Base-by-base conservation (phyloP, 352 stramenopile genomes). In the Pythium phragmitis region DNA sequence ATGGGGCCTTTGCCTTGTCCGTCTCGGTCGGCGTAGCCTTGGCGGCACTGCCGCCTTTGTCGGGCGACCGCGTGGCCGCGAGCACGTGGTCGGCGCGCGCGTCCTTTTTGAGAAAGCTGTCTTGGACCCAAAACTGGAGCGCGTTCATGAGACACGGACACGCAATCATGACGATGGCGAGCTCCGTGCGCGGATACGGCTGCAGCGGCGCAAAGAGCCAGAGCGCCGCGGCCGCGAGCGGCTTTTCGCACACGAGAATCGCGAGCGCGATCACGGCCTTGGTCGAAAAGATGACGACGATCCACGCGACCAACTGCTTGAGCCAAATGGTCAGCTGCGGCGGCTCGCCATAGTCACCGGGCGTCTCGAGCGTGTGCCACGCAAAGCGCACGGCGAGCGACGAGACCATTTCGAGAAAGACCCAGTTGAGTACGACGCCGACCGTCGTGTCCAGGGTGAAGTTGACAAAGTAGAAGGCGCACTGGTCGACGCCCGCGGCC, bases 21-120 rank as follows among this genome's bases (percentile, higher is more conserved):
- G 21, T 52, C 36, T 63, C 43, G 12, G 13, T 63, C 3, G 34
- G 21, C 21, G 49, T 16, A 17, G 53, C 14, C 49, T 65, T 68
- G 14, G 53, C 55, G 2, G 13, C 7, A 11, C 55, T 46, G 39
- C 17, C 39, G 39, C 13, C 39, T 46, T 39, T 39, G 3, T 39
- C 34, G 34, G 67, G 61, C 1, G 68, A 74, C 9, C 39, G 17
- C 8, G 63, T 68, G 30, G 63, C 23, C 42, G 68, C 63, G 23
- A 68, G 58, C 41, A 59, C 51, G 58, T 59, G 65, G 52, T 70
- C 68, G 33, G 62, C 63, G n/a, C 68, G 62, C 26, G 88, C 70
- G 47, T 92, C 83, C 61, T 95, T 93, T 64, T 95, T 96, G 53
- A 96, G 79, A 69, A 94, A 96, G 71, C 77, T 94, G 76, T 96